Evolutionary conservation across 2,329 filamentous ascomycete genomes (phyloP).

Genomic region (Aspergillus sergii): DNA sequence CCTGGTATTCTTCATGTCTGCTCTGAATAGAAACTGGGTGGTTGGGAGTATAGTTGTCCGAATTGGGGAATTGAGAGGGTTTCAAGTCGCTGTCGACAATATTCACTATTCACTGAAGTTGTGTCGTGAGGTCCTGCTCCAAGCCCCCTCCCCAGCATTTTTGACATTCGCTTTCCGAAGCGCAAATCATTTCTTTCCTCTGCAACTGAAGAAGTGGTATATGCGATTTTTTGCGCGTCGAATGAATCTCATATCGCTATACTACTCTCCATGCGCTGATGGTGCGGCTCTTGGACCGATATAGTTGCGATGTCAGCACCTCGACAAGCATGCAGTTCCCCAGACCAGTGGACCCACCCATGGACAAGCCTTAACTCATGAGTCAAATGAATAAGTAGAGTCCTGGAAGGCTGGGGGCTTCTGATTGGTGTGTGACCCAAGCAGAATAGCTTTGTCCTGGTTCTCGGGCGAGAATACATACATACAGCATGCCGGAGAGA

Average conservation of each 20-base stretch:
- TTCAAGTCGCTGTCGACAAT: not conserved
- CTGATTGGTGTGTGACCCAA: not conserved
- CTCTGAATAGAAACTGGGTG: conserved; percentile 16
- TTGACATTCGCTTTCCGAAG: no score
- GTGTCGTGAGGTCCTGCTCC: not conserved
- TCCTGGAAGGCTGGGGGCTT: not conserved
- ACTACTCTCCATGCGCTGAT: not conserved
- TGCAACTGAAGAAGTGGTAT: no score
- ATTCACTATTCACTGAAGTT: not conserved
- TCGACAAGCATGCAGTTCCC: not conserved
- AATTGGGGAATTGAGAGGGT: conserved; percentile 3
- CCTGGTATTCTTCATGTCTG: conserved; percentile 10
- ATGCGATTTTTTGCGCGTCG: not conserved
- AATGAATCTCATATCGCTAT: not conserved
- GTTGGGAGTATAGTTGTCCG: conserved; percentile 18
- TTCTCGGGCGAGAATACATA: not conserved
- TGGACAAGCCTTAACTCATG: not conserved
- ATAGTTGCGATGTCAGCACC: not conserved
- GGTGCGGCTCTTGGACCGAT: not conserved
- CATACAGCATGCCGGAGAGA: not conserved
- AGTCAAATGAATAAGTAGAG: not conserved
- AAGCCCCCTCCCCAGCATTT: not conserved
- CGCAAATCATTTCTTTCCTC: not conserved
- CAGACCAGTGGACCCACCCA: not conserved
- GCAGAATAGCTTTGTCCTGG: not conserved